phyloP scores from a whole-genome alignment of 2,329 filamentous ascomycete species.

The Penicillium sp. region DNA sequence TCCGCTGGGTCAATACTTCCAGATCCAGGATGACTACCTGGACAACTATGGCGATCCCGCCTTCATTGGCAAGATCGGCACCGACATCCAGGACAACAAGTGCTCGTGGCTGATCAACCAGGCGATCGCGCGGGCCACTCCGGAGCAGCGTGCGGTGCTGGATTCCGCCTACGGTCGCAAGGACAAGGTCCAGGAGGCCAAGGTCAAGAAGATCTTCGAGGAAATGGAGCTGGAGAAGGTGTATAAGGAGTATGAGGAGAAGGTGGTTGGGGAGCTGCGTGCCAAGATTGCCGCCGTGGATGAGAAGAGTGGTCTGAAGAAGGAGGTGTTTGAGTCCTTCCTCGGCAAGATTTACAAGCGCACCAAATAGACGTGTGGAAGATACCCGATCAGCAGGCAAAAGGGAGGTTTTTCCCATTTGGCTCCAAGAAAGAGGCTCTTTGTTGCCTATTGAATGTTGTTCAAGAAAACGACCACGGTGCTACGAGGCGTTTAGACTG shows the following conservation, averaged over 20 bases:
- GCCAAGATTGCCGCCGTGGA: constrained; percentile 72
- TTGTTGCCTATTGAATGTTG: too few species aligned
- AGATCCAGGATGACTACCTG: constrained; percentile 97
- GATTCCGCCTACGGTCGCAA: constrained; percentile 94
- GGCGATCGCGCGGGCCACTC: constrained; percentile 70
- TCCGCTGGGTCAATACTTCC: constrained; percentile 97
- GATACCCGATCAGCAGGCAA: neutral
- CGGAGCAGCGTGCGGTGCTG: constrained; percentile 80
- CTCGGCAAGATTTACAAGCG: constrained; percentile 97
- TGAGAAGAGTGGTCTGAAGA: constrained; percentile 83
- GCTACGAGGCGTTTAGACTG: too few species aligned
- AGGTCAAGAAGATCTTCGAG: constrained; percentile 81
- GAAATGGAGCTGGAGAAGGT: constrained; percentile 77
- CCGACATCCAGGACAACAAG: constrained; percentile 99
- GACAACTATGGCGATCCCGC: constrained; percentile 94
- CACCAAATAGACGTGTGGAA: constrained; percentile 62
- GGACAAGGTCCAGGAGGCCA: constrained; percentile 72
- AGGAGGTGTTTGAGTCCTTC: constrained; percentile 82
- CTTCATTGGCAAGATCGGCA: constrained; percentile 96
- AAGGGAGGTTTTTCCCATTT: too few species aligned
- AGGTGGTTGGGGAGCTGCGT: constrained; percentile 70
- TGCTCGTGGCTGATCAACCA: constrained; percentile 98
- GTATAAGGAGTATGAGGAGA: constrained; percentile 87
- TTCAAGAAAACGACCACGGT: too few species aligned
- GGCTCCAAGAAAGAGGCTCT: too few species aligned